Evolutionary conservation across 768 basidiomycete species (phyloP), one percentile per base, ranked within the genome.

Genomic region (Hericium coralloides): DNA sequence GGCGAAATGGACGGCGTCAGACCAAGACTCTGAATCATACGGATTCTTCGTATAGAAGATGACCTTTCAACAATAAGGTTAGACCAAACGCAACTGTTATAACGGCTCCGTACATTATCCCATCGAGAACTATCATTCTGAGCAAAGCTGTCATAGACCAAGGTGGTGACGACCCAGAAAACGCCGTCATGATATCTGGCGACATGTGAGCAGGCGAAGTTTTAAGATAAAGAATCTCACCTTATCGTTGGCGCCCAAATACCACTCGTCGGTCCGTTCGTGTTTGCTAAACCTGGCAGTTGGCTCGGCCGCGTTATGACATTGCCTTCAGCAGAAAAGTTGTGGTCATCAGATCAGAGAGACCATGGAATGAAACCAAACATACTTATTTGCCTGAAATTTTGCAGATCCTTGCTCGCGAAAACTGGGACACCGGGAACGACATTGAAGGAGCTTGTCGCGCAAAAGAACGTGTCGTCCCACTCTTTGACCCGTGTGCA

Each of bases 391-490:
- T 71, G 61, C 55, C 59, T 64, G 65, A 69, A 72, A 41, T 67
- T 65, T 51, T 63, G 61, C 23, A 71, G 58, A 51, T 72, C 71
- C 50, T 67, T 66, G 52, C 65, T 68, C 5, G 69, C 62, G 49
- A 68, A 68, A 14, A 72, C 61, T 2, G 71, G 71, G 17, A 71
- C 66, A 2, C 70, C 71, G 6, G 71, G 71, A 47, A 72, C 69
- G 20, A 70, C 68, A 50, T 70, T 71, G 58, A 72, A 72, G 5
- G 68, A 69, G 41, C 66, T 68, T 12, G 64, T 66, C 1, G 66
- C 71, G 60, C 70, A 72, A 59, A 69, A 71, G 55, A 69, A 72
- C 12, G 65, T 69, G 41, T 65, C 60, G 31, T 69, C 64, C 43
- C 43, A 45, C 18, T 45, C 18, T 6, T n/a, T 15, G 58, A 65